Conservation (phyloP, 2,329 filamentous ascomycete species). For the Ascochyta fabae region DNA sequence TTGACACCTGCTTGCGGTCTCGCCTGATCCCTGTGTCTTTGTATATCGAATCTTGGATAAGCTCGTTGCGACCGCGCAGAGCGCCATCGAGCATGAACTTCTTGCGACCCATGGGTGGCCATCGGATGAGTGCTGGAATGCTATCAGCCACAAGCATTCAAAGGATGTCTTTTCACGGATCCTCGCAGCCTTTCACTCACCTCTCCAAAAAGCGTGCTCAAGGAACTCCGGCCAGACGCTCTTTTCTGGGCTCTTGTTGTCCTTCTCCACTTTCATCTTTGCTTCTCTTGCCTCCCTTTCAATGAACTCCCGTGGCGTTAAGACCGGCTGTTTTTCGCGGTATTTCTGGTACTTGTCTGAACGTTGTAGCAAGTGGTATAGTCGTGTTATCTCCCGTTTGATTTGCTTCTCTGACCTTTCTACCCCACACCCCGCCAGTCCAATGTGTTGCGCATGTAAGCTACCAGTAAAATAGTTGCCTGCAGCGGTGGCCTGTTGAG, state of each 20-base stretch:
- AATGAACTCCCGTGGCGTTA: constrained; percentile 26
- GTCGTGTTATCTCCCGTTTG: constrained; percentile 32
- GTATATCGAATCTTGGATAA: constrained; percentile 65
- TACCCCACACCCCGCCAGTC: constrained; percentile 23
- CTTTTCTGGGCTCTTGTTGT: constrained; percentile 42
- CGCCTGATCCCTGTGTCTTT: constrained; percentile 61
- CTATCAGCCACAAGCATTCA: constrained; percentile 6
- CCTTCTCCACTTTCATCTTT: constrained; percentile 24
- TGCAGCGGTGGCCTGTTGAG: constrained; percentile 22
- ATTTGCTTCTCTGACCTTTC: constrained; percentile 41
- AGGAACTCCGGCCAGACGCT: constrained; percentile 55
- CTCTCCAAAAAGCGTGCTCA: constrained; percentile 57
- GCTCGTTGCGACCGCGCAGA: constrained; percentile 65
- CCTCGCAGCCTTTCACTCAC: constrained; percentile 36
- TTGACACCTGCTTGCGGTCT: constrained; percentile 67
- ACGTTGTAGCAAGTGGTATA: constrained; percentile 38
- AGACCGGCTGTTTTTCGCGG: constrained; percentile 49
- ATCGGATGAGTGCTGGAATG: constrained; percentile 51
- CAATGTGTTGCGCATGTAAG: constrained; percentile 31
- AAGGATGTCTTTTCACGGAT: background rate
- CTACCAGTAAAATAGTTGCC: constrained; percentile 39
- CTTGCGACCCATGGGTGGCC: constrained; percentile 64
- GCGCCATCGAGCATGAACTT: constrained; percentile 59
- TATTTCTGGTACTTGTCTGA: constrained; percentile 56
- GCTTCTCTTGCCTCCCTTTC: constrained; percentile 26